These are phyloP conservation scores for Cyclotella sp. DNA, from an alignment of 108 stramenopile genomes.

Conservation along the genomic window DNA sequence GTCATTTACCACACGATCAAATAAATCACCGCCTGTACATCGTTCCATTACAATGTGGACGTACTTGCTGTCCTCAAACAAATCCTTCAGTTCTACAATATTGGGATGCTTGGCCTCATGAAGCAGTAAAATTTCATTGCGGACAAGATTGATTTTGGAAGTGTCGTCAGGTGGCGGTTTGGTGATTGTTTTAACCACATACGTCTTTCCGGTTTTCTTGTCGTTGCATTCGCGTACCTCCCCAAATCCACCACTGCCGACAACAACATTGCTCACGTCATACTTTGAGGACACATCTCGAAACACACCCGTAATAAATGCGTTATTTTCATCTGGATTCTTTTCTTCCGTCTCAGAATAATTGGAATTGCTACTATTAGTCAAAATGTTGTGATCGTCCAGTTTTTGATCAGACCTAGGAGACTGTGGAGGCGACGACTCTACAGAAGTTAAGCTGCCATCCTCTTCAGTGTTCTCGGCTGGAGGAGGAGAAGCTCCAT, in stretches of 20 bases:
- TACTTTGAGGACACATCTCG: conserved; percentile 39
- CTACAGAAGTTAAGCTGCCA: not conserved
- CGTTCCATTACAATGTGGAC: conserved; percentile 76
- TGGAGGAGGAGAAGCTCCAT: not conserved
- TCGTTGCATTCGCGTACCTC: conserved; percentile 39
- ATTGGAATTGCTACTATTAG: not conserved
- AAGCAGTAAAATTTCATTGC: conserved; percentile 48
- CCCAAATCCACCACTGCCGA: conserved; percentile 48
- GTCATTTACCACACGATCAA: conserved; percentile 45
- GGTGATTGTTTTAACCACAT: conserved; percentile 44
- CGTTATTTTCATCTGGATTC: conserved; percentile 27
- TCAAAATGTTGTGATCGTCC: not conserved
- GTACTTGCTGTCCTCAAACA: conserved; percentile 62
- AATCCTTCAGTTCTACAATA: conserved; percentile 70
- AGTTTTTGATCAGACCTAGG: conserved; percentile 9
- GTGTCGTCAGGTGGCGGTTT: conserved; percentile 33
- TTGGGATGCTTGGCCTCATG: conserved; percentile 63
- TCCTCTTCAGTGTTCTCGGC: not conserved
- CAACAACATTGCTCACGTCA: conserved; percentile 35
- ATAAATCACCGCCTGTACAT: conserved; percentile 49
- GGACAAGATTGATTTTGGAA: conserved; percentile 37
- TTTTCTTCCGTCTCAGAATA: conserved; percentile 5
- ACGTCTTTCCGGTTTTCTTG: conserved; percentile 21
- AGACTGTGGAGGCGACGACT: conserved; percentile 10
- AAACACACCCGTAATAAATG: conserved; percentile 42